A percentile compares a stretch with the other conserved stretches of the same genome.
Evolutionary conservation across 1,284 basidiomycete genomes (phyloP).

Genomic region (Tylopilus orsonianus): DNA sequence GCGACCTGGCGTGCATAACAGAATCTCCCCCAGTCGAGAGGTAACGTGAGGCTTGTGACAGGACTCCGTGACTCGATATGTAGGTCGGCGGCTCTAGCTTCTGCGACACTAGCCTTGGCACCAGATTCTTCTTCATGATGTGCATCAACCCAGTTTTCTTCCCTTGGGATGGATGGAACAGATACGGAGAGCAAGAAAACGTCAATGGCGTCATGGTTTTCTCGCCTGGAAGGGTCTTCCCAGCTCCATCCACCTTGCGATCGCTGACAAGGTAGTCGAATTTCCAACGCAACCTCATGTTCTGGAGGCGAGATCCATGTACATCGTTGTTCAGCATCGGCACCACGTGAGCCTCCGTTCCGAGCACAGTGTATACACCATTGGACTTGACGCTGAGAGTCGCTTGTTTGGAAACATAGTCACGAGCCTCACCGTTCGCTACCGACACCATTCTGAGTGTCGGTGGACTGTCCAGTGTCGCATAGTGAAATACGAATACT

Average conservation of each 20-base stretch:
- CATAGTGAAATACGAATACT: conserved; percentile 67
- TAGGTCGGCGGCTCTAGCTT: conserved; percentile 48
- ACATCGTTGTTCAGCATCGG: conserved; percentile 19
- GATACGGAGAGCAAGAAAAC: conserved; percentile 69
- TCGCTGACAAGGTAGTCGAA: conserved; percentile 76
- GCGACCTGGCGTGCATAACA: conserved; percentile 25
- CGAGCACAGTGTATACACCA: conserved; percentile 72
- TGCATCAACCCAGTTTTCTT: conserved; percentile 67
- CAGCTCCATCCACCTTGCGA: conserved; percentile 44
- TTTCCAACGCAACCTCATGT: conserved; percentile 60
- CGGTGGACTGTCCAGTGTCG: conserved; percentile 66
- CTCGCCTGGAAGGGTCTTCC: conserved; percentile 57
- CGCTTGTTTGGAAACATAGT: conserved; percentile 73
- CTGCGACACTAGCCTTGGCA: conserved; percentile 57
- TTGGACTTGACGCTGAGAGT: conserved; percentile 62
- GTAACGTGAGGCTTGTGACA: conserved; percentile 6
- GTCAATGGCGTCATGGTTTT: conserved; percentile 68
- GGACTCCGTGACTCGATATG: conserved; percentile 1
- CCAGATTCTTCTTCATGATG: conserved; percentile 65
- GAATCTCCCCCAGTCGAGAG: conserved; percentile 7
- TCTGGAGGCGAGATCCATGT: conserved; percentile 18
- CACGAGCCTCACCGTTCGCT: conserved; percentile 61
- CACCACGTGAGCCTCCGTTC: conserved; percentile 48
- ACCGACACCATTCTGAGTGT: conserved; percentile 64
- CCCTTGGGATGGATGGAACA: conserved; percentile 63